A percentile compares a stretch with the other conserved stretches of the same genome.
phyloP scores from a whole-genome alignment of 148 eudicot genomes.

The Euryodendron excelsum region DNA sequence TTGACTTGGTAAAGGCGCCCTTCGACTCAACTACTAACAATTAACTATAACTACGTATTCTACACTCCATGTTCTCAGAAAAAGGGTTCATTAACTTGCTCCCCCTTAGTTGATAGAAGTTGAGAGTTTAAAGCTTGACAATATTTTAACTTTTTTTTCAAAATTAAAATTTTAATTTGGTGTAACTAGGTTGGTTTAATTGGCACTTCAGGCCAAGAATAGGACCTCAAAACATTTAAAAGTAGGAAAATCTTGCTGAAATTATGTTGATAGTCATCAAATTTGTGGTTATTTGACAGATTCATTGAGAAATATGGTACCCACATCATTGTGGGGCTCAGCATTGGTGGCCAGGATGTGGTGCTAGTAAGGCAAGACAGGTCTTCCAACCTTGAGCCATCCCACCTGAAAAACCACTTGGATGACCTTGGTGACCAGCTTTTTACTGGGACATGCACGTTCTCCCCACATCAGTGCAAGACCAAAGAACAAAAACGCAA shows the following conservation, averaged over 20 bases:
- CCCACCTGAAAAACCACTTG: constrained; percentile 63
- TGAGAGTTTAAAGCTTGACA: no score
- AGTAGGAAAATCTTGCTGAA: neutral
- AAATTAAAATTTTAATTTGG: no score
- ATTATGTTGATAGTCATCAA: neutral
- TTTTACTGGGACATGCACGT: constrained; percentile 64
- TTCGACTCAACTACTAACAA: no score
- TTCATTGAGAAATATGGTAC: constrained; percentile 87
- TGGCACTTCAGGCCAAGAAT: neutral
- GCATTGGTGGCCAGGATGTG: constrained; percentile 78
- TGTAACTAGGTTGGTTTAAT: neutral
- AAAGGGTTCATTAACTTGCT: no score
- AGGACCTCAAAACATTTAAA: neutral
- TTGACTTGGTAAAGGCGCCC: no score
- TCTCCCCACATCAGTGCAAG: constrained; percentile 37
- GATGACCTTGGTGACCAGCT: constrained; percentile 72
- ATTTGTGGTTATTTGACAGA: constrained; percentile 36
- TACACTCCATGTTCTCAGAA: no score
- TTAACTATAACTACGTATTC: no score
- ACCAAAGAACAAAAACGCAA: constrained; percentile 47
- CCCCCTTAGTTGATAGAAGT: no score
- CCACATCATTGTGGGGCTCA: constrained; percentile 79
- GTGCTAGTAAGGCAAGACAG: constrained; percentile 70
- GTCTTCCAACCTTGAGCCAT: constrained; percentile 57
- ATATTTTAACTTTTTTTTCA: no score